Percentiles rank a stretch among this genome's conserved stretches.
phyloP scores from a whole-genome alignment of 352 stramenopile genomes.

The Globisporangium camurandrum region DNA sequence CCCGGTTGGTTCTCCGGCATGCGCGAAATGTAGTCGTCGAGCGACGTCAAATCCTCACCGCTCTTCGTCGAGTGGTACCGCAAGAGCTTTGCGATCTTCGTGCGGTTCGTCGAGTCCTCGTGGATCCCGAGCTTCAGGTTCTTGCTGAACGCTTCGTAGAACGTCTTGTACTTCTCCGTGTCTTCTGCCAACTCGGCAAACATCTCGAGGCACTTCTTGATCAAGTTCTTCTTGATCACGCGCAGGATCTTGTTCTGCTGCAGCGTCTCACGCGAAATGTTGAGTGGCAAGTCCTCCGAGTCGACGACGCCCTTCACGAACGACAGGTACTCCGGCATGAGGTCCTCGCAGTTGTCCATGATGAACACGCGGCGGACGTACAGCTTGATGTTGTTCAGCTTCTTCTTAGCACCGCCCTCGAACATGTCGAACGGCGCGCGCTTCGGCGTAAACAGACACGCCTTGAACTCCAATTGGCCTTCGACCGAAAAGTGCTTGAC shows the following conservation, averaged over 20 bases:
- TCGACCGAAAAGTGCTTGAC: conserved; percentile 99
- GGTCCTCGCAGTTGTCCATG: conserved; percentile 99
- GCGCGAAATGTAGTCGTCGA: conserved; percentile 98
- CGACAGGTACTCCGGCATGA: conserved; percentile 99
- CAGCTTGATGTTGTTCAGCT: conserved; percentile 99
- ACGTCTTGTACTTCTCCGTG: conserved; percentile 98
- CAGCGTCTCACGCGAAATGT: conserved; percentile 99
- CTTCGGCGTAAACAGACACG: conserved; percentile 98
- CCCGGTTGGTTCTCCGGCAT: conserved; percentile 96
- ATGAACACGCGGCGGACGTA: conserved; percentile 99
- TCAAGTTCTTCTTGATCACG: conserved; percentile 99
- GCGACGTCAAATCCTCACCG: conserved; percentile 94
- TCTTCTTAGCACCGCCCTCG: conserved; percentile 98
- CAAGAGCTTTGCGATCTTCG: conserved; percentile 98
- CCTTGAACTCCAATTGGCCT: conserved; percentile 98
- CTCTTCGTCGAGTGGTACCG: conserved; percentile 99
- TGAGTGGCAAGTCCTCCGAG: conserved; percentile 98
- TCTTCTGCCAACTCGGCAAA: conserved; percentile 98
- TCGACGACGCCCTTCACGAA: conserved; percentile 99
- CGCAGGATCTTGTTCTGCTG: conserved; percentile 99
- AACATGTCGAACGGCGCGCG: conserved; percentile 99
- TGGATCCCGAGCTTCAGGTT: conserved; percentile 99
- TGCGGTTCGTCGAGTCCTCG: conserved; percentile 98
- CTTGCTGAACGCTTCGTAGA: conserved; percentile 99
- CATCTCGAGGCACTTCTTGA: conserved; percentile 99